A percentile compares a stretch with the other conserved stretches of the same genome.
Evolutionary conservation across 202 grass and related monocot species (phyloP).

Genomic region (Zoysia matrella): DNA sequence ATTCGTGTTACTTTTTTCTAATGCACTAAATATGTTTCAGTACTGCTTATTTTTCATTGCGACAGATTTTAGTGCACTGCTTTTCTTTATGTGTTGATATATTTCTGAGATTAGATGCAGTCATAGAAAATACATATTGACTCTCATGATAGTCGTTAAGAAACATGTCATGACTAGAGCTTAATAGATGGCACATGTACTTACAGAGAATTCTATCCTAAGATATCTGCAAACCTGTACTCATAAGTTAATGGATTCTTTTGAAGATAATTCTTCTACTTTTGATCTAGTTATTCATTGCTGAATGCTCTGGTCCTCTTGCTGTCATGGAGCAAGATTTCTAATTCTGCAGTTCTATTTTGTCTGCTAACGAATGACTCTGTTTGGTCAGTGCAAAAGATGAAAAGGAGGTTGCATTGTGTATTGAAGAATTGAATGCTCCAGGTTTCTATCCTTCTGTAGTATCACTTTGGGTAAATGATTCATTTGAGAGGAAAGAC

Average conservation of each 20-base stretch:
- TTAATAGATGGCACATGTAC: not conserved
- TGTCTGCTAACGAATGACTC: constrained; percentile 36
- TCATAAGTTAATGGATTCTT: constrained; percentile 12
- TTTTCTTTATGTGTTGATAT: not conserved
- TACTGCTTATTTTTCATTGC: constrained; percentile 11
- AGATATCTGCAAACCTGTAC: not conserved
- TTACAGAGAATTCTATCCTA: not conserved
- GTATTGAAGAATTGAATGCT: constrained; percentile 94
- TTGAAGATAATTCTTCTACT: not conserved
- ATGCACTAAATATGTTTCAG: not conserved
- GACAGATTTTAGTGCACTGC: not conserved
- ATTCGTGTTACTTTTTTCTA: not conserved
- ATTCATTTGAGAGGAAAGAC: constrained; percentile 95
- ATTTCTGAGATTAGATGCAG: too few relatives aligned
- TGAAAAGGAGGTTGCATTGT: constrained; percentile 80
- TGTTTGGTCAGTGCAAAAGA: constrained; percentile 84
- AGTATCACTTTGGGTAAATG: constrained; percentile 87
- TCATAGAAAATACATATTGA: constrained; percentile 9
- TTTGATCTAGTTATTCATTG: not conserved
- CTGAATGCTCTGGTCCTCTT: constrained; percentile 5
- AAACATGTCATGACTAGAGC: not conserved
- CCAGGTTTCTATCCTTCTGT: constrained; percentile 78
- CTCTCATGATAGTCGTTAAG: not conserved
- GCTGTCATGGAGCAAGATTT: constrained; percentile 11
- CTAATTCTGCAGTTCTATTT: not conserved